Evolutionary conservation across 148 eudicot genomes (phyloP).

Genomic region (Dianthus caryophyllus): DNA sequence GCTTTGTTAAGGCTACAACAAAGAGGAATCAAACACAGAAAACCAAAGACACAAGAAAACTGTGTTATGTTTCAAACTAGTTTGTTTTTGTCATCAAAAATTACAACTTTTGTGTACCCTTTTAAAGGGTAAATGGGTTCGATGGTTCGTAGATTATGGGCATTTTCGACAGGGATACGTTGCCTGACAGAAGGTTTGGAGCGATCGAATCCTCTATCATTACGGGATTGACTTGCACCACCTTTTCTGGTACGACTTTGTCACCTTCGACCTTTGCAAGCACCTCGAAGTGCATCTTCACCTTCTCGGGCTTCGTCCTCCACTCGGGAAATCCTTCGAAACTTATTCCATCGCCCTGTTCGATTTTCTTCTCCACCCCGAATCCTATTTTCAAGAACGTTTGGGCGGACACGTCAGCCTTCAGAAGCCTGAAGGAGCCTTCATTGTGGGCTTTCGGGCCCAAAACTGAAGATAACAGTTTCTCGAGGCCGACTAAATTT

Average conservation of each 20-base stretch:
- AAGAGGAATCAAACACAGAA: background rate
- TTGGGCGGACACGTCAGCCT: slow-evolving; percentile 81
- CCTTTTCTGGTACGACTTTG: slow-evolving; percentile 77
- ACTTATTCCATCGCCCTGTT: slow-evolving; percentile 37
- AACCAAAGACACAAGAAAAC: background rate
- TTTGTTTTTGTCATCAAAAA: background rate
- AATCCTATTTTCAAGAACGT: slow-evolving; percentile 82
- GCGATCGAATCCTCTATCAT: slow-evolving; percentile 51
- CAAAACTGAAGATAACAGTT: slow-evolving; percentile 56
- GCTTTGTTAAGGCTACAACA: background rate
- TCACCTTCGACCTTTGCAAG: slow-evolving; percentile 86
- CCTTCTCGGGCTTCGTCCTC: slow-evolving; percentile 78
- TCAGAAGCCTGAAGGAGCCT: slow-evolving; percentile 78
- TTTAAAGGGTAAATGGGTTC: slow-evolving; percentile 53
- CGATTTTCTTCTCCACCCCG: slow-evolving; percentile 65
- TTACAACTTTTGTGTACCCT: background rate
- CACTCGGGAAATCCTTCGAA: slow-evolving; percentile 56
- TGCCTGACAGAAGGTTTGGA: slow-evolving; percentile 45
- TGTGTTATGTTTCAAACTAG: slow-evolving; percentile 12
- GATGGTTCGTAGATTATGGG: slow-evolving; percentile 58
- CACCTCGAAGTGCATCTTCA: slow-evolving; percentile 89
- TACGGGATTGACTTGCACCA: slow-evolving; percentile 66
- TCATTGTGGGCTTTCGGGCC: slow-evolving; percentile 64
- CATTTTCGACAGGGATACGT: slow-evolving; percentile 51
- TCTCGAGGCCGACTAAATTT: slow-evolving; percentile 71